Evolutionary conservation across 176 grass and related monocot species (phyloP).

Genomic region (Dendrocalamus sinicus): DNA sequence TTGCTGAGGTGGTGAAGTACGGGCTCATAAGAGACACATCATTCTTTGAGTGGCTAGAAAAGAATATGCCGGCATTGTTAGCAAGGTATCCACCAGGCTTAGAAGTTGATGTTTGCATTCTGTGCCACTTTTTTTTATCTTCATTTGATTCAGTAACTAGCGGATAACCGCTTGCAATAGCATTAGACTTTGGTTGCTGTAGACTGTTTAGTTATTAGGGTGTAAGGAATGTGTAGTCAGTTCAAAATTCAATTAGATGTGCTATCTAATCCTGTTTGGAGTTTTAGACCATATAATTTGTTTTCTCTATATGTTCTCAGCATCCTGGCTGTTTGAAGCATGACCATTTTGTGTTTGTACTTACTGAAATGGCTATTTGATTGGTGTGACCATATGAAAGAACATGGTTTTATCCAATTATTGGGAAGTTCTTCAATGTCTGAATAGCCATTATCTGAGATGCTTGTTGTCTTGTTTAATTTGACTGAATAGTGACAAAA

Average conservation of each 20-base stretch:
- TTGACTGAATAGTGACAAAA: not conserved
- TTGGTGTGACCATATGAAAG: conserved; percentile 9
- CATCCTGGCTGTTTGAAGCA: not conserved
- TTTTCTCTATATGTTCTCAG: not conserved
- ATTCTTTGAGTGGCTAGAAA: conserved; percentile 98
- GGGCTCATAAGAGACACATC: conserved; percentile 89
- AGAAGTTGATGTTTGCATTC: not conserved
- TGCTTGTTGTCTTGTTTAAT: conserved; percentile 5
- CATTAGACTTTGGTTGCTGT: conserved; percentile 18
- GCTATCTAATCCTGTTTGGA: conserved; percentile 7
- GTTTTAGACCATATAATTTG: not conserved
- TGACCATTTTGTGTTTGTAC: not conserved
- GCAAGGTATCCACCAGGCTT: conserved; percentile 63
- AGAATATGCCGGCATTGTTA: conserved; percentile 75
- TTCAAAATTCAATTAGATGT: not conserved
- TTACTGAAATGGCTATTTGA: not conserved
- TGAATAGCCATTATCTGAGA: not conserved
- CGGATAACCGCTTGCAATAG: not conserved
- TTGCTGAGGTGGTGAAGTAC: conserved; percentile 90
- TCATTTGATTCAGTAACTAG: not conserved
- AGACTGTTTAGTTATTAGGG: not conserved
- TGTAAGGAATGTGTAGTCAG: not conserved
- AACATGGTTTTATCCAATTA: not conserved
- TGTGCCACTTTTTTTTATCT: not conserved
- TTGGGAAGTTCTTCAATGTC: not conserved